These are phyloP conservation scores for Exutisphaerella laricina DNA, from an alignment of 2,329 filamentous ascomycete genomes.

Conservation along the genomic window DNA sequence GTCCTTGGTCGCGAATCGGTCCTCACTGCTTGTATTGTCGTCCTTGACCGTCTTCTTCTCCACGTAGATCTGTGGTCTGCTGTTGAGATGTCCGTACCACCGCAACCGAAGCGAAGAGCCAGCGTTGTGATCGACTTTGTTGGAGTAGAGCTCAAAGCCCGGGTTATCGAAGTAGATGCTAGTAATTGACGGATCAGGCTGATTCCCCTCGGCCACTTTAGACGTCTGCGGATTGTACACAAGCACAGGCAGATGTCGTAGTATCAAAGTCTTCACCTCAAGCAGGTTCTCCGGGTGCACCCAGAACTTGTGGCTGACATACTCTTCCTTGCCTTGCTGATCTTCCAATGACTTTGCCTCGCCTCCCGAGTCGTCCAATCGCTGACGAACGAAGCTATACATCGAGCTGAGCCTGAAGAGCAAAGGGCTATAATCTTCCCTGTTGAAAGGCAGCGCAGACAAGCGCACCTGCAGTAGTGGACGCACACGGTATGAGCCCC, in stretches of 20 bases:
- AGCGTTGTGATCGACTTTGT: constrained; percentile 73
- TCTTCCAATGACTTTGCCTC: constrained; percentile 17
- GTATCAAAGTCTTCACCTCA: constrained; percentile 93
- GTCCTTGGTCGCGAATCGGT: constrained; percentile 79
- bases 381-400: constrained; percentile 89
- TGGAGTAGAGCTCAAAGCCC: constrained; percentile 77
- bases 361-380: constrained; percentile 55
- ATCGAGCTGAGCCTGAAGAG: constrained; percentile 85
- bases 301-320: constrained; percentile 57
- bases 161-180: constrained; percentile 93
- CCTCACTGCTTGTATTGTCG: constrained; percentile 71
- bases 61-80: constrained; percentile 72
- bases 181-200: constrained; percentile 81
- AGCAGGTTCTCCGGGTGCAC: constrained; percentile 91
- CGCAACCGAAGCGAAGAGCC: constrained; percentile 78
- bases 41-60: constrained; percentile 85
- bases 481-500: constrained; percentile 77
- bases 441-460: constrained; percentile 87
- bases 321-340: constrained; percentile 26
- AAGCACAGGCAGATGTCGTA: constrained; percentile 82
- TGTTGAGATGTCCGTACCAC: constrained; percentile 81
- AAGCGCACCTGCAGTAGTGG: constrained; percentile 88
- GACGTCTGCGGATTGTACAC: constrained; percentile 86
- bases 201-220: constrained; percentile 71
- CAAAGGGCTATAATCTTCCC: constrained; percentile 85